These are phyloP conservation scores for Circinella umbellata DNA, from an alignment of 371 early-diverging fungal species.

Conservation along the genomic window DNA sequence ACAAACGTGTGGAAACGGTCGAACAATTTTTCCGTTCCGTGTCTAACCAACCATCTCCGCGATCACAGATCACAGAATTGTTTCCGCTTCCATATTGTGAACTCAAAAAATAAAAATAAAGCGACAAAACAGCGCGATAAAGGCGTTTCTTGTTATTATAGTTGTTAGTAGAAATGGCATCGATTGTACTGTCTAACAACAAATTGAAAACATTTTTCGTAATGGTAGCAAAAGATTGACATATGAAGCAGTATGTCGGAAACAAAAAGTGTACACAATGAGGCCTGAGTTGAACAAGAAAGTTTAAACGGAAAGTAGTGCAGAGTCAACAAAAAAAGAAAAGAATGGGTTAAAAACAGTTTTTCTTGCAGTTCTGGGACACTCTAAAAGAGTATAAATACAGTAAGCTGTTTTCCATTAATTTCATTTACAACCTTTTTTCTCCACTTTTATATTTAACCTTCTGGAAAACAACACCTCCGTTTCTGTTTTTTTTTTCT, in stretches of 20 bases:
- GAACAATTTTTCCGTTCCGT: not conserved
- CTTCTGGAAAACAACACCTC: not conserved
- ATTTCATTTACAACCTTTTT: not conserved
- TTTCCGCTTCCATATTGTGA: not conserved
- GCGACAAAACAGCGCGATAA: not conserved
- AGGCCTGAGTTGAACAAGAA: not conserved
- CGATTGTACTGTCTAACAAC: too few species aligned
- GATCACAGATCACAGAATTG: constrained; percentile 10
- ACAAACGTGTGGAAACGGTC: not conserved
- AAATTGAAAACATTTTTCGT: too few species aligned
- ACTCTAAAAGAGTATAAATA: constrained; percentile 7
- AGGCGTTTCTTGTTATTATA: not conserved
- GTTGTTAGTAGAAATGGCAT: too few species aligned
- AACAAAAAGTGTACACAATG: too few species aligned
- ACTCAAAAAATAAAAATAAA: not conserved
- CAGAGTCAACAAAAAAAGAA: too few species aligned
- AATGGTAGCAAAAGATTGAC: too few species aligned
- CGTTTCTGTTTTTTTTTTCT: not conserved
- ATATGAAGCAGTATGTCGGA: too few species aligned
- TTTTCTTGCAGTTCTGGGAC: not conserved
- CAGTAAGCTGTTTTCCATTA: not conserved
- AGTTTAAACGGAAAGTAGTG: not conserved
- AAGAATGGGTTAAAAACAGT: not conserved
- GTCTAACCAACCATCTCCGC: constrained; percentile 3
- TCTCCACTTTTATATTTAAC: not conserved